Conservation (phyloP, 176 grass and related monocot genomes). For the Juncus inflexus region DNA sequence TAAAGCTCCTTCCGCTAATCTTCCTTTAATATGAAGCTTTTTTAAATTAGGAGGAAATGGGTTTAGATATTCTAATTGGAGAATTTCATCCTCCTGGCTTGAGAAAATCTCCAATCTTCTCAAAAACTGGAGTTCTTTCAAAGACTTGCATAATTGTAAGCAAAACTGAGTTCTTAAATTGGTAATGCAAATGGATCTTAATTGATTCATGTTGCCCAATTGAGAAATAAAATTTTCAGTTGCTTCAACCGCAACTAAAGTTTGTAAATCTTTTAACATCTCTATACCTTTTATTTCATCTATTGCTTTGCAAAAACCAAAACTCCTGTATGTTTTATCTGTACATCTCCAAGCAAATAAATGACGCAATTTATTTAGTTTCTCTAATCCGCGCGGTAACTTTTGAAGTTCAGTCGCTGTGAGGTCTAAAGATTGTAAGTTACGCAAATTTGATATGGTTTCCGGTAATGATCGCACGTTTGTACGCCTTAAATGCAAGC, state of each 20-base stretch:
- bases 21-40: background rate
- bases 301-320: background rate
- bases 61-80: background rate
- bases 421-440: no score
- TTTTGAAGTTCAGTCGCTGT: conserved; percentile 3
- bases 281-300: background rate
- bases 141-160: background rate
- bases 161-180: background rate
- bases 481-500: conserved; percentile 32
- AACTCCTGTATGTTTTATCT: background rate
- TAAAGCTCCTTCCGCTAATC: background rate
- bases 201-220: background rate
- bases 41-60: background rate
- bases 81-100: background rate
- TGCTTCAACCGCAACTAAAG: background rate
- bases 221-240: background rate
- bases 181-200: background rate
- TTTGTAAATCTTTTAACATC: background rate
- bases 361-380: conserved; percentile 22
- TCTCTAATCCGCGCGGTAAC: conserved; percentile 18
- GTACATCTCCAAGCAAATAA: background rate
- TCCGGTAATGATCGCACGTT: conserved; percentile 30
- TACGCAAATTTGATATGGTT: no score
- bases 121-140: background rate
- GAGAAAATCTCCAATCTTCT: background rate